Base-by-base conservation (phyloP, 2,329 filamentous ascomycete genomes). In the Colletotrichum sp. region DNA sequence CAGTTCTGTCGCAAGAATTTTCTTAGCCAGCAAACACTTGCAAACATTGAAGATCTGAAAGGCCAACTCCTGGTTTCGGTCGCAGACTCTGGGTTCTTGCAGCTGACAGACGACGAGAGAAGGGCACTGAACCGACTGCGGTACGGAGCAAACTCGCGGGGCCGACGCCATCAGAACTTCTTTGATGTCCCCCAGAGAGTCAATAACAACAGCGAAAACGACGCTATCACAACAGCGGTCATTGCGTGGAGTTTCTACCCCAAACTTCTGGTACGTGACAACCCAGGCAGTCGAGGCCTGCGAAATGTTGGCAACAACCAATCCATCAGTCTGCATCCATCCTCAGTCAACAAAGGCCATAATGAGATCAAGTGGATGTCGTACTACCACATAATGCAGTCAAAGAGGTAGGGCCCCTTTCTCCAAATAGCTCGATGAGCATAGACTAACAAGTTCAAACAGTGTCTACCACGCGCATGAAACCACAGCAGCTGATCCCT, bases 361-460 rank as follows among this genome's bases (percentile, higher is more conserved):
- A 87, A 89, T 63, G 91, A 92, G 55, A 87, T 96, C 52, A 93
- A 93, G 81, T 99, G 95, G 92, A 87, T 99, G 60, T 97, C 95
- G 1, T 99, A 98, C 84, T 99, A 99, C 86, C 95, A 98, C 83
- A 98, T 99, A 78, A 98, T 99, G 95, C 96, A 98, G 84, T 94
- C 94, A 4, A 96, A 93, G 88, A 86, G 95, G 93, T 90, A 90
- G 90, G 87, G 88, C 30, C 66, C 16, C 8, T 36, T 16, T 34
- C 6, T 13, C 12, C 26, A 3, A 18, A 8, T 6, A n/a, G 6
- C 7, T 18, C 8, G 59, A 5, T 18, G 18, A 26, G n/a, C 26
- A 70, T 18, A 74, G 67, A 74, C 81, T 85, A 77, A 84, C 18
- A 28, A 59, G 28, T 57, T 34, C 39, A 59, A 8, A n/a, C 67